Base-by-base conservation (phyloP, 2,329 filamentous ascomycete species). In the Xylariaceae sp. region DNA sequence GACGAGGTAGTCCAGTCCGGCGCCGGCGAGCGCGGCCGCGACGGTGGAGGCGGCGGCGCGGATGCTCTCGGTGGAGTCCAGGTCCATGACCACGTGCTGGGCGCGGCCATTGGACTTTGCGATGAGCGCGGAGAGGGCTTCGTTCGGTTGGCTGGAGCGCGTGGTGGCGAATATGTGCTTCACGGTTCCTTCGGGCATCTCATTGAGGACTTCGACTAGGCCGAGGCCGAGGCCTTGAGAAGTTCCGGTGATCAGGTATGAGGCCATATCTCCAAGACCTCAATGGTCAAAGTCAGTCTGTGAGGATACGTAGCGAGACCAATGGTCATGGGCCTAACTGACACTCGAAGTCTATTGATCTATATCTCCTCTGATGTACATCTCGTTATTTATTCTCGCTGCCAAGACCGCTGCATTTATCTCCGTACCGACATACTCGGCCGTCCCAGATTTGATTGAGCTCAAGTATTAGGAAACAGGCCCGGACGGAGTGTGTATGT, bases 1-100 rank as follows among this genome's bases (percentile, higher is more conserved):
- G 44, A 31, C 41, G 43, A 31, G 43, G 38, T 42, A 42, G 9
- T 42, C 39, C n/a, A 42, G 34, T 4, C 38, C 38, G 30, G 30
- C 30, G 16, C 30, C 30, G 13, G 7, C 30, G 30, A 32, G 30
- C 30, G 7, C 30, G 30, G 30, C 30, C 7, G 30, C 12, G 7
- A 32, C 30, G 16, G 6, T 7, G 30, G 30, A 32, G 4, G 30
- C 30, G 13, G 30, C 30, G 30, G 30, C 30, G 7, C 15, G 7
- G 30, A n/a, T 32, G 13, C 30, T 32, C 13, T 32, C 30, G 12
- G 30, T n/a, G 6, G 30, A 32, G 4, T 32, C 30, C 13, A 32
- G 4, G 13, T n/a, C 16, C 12, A 32, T 4, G 13, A n/a, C 12
- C 30, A 32, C 30, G 13, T 32, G 30, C 16, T 17, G 30, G 30